Conservation (phyloP, 192 early-diverging fungal species). For the Coemansia guatemalensis region DNA sequence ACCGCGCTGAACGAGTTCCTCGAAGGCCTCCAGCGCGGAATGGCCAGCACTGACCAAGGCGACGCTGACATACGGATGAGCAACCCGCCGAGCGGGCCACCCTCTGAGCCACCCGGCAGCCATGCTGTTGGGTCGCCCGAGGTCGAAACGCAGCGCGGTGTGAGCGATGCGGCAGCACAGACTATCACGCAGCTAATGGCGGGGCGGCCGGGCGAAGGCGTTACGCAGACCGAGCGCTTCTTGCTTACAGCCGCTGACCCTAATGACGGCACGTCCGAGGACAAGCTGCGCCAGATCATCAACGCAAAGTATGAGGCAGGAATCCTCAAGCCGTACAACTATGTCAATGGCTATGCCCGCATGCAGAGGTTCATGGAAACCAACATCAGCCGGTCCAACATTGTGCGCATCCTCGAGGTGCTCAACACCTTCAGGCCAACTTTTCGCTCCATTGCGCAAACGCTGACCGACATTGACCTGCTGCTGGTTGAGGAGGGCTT, state of each 20-base stretch:
- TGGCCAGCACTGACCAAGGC: slow-evolving; percentile 19
- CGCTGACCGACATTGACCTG: slow-evolving; percentile 90
- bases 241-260: slow-evolving; percentile 93
- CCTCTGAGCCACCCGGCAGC: slow-evolving; percentile 28
- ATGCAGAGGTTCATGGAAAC: slow-evolving; percentile 91
- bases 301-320: slow-evolving; percentile 96
- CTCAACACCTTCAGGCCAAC: slow-evolving; percentile 87
- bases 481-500: slow-evolving; percentile 95
- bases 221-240: slow-evolving; percentile 68
- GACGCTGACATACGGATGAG: slow-evolving; percentile 21
- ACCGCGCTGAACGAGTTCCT: slow-evolving; percentile 47
- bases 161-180: slow-evolving; percentile 9
- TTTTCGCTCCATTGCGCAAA: slow-evolving; percentile 84
- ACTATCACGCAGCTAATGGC: slow-evolving; percentile 45
- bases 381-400: slow-evolving; percentile 59
- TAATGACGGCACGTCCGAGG: slow-evolving; percentile 78
- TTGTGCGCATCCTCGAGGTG: slow-evolving; percentile 77
- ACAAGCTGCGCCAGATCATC: slow-evolving; percentile 87
- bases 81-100: slow-evolving; percentile 32
- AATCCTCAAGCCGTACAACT: slow-evolving; percentile 95
- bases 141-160: slow-evolving; percentile 13
- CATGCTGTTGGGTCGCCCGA: slow-evolving; percentile 28
- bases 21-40: slow-evolving; percentile 43
- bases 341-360: slow-evolving; percentile 85
- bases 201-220: slow-evolving; percentile 59